Evolutionary conservation across 441 rosid species (phyloP).

Genomic region (Aleurites moluccanus): DNA sequence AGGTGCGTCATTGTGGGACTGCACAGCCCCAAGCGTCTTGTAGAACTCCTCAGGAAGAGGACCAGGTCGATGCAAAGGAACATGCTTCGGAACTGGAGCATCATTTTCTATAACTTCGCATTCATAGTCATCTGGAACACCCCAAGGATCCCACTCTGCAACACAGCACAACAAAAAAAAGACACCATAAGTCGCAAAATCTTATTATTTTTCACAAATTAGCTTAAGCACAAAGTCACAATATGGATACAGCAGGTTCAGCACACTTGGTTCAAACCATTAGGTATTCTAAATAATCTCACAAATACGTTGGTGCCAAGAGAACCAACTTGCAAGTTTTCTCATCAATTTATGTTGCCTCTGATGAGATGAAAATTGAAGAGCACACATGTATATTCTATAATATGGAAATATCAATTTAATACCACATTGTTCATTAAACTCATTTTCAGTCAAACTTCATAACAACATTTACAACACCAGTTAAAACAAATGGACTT

Average conservation of each 20-base stretch:
- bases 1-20: constrained; percentile 40
- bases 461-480: not conserved
- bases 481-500: not conserved
- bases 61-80: constrained; percentile 86
- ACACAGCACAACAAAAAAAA: not conserved
- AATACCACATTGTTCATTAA: not conserved
- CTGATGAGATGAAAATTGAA: not conserved
- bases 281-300: not conserved
- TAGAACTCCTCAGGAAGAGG: constrained; percentile 87
- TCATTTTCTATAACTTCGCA: constrained; percentile 83
- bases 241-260: not conserved
- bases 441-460: not conserved
- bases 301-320: not conserved
- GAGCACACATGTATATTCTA: too few relatives aligned
- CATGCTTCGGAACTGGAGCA: constrained; percentile 86
- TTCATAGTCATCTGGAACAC: constrained; percentile 84
- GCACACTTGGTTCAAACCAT: not conserved
- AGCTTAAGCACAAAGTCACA: not conserved
- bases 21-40: constrained; percentile 60
- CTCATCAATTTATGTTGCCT: not conserved
- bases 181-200: constrained; percentile 1
- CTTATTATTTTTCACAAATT: not conserved
- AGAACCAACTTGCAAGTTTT: not conserved
- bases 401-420: not conserved
- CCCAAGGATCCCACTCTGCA: constrained; percentile 97